Percentiles rank a stretch among this genome's conserved stretches.
These are phyloP conservation scores for Silene coronaria DNA, from an alignment of 179 eudicot genomes.

Conservation along the genomic window DNA sequence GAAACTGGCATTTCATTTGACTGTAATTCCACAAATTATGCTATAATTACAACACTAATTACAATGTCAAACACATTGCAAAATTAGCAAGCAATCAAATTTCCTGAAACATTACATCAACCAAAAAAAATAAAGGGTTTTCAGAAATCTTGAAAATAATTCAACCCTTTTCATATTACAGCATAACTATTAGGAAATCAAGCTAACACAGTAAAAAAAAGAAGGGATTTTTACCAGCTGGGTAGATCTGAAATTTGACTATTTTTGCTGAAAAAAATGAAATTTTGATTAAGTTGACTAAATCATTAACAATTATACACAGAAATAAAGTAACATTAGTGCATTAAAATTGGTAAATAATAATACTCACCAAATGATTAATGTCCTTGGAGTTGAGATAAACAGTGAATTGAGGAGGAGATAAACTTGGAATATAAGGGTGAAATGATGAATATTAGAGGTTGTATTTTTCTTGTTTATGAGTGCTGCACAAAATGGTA, in stretches of 20 bases:
- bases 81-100: neutral
- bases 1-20: slow-evolving; percentile 43
- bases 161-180: slow-evolving; percentile 1
- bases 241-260: slow-evolving; percentile 16
- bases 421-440: neutral
- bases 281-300: neutral
- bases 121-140: neutral
- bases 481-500: neutral
- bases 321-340: too few relatives aligned
- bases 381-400: neutral
- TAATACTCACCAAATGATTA: neutral
- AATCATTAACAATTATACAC: too few relatives aligned
- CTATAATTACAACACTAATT: neutral
- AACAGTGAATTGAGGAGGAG: neutral
- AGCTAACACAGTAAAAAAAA: neutral
- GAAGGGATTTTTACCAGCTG: slow-evolving; percentile 12
- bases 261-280: neutral
- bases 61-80: slow-evolving; percentile 9
- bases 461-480: neutral
- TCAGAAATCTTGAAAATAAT: neutral
- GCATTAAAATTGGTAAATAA: slow-evolving; percentile 3
- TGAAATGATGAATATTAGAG: neutral
- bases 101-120: neutral
- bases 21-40: neutral
- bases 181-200: neutral